phyloP scores from a whole-genome alignment of 2,329 filamentous ascomycete species.

The Xylaria sp. region DNA sequence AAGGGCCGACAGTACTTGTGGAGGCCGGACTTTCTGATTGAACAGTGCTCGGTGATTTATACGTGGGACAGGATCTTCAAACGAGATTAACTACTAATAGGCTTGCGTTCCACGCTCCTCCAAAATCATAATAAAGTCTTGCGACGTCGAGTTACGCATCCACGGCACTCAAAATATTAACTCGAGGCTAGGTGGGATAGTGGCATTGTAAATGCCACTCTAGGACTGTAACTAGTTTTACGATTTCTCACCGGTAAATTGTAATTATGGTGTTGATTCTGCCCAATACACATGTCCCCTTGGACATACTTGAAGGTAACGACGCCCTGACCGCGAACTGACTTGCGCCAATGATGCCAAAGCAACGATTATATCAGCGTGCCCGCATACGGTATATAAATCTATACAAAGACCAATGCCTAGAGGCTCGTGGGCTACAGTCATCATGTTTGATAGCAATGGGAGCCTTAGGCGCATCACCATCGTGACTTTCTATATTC shows the following conservation, averaged over 20 bases:
- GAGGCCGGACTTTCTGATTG: constrained; percentile 15
- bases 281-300: neutral
- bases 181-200: neutral
- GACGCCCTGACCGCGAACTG: neutral
- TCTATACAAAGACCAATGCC: constrained; percentile 28
- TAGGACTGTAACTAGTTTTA: neutral
- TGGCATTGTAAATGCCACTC: neutral
- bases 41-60: constrained; percentile 38
- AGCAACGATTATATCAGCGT: constrained; percentile 11
- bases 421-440: neutral
- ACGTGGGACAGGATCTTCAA: constrained; percentile 44
- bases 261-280: neutral
- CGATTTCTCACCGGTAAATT: neutral
- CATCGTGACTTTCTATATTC: constrained; percentile 42
- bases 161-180: neutral
- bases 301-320: neutral
- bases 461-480: constrained; percentile 16
- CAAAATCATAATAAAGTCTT: neutral
- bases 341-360: constrained; percentile 9
- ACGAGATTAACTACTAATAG: constrained; percentile 44
- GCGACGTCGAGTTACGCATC: neutral
- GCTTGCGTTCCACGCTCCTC: constrained; percentile 43
- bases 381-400: constrained; percentile 24
- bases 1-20: neutral
- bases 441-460: constrained; percentile 23